Evolutionary conservation across 2,329 filamentous ascomycete species (phyloP), one percentile per base, ranked within the genome.

Genomic region (Xylariaceae sp.): DNA sequence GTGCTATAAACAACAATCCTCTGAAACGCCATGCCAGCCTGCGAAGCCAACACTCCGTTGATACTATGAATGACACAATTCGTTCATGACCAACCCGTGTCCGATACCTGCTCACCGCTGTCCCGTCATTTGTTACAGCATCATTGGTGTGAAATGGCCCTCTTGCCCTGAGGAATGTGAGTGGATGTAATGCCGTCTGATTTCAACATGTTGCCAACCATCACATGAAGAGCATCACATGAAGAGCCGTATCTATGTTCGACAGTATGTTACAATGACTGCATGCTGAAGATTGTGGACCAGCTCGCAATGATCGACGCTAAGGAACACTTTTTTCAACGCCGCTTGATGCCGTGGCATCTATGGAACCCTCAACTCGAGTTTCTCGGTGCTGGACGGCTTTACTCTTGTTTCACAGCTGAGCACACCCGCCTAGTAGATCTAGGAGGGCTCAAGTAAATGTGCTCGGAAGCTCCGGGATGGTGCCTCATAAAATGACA

Each of bases 401-500:
- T 40, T 36, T 46, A 38, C 32, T 27, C 33, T 33, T 33, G 22
- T 42, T 40, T 42, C 48, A 35, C 11, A 40, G n/a, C 39, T 42
- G 31, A 17, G 35, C 42, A 15, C 36, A 38, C 17, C 27, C 48
- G 41, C 36, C 40, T 35, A 15, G 42, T 43, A 33, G 43, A 39
- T 30, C 22, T 46, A n/a, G 27, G 35, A 43, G 44, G 11, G 46
- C 39, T 44, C 31, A 42, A 52, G 38, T 27, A 27, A 4, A 27
- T 27, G 22, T 27, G 22, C 22, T 27, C 22, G 22, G 22, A 27
- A 27, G 33, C 33, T 38, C 31, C 39, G 22, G 10, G 1, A 39
- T 35, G 12, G 18, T 9, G 7, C 12, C 35, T 65, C 56, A 67
- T 66, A 66, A 65, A 48, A 68, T 66, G 32, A 68, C 57, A 44